These are phyloP conservation scores for Leccinum disarticulatum DNA, from an alignment of 768 basidiomycete genomes.

Conservation along the genomic window DNA sequence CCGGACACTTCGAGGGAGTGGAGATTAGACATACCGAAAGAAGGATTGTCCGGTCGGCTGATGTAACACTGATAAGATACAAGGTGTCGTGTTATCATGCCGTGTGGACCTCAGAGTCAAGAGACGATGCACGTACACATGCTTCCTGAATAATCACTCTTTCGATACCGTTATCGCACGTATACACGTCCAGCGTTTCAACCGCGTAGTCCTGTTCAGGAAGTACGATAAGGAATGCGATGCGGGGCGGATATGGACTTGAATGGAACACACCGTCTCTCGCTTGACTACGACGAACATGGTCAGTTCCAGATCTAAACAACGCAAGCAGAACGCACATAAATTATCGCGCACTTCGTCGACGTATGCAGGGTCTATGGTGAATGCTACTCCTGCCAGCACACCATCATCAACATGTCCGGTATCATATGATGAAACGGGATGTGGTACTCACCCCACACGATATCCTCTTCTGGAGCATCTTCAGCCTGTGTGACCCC, in stretches of 20 bases:
- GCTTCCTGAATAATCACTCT: slow-evolving; percentile 48
- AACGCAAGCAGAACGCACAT: slow-evolving; percentile 44
- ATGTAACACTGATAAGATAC: slow-evolving; percentile 68
- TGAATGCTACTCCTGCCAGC: slow-evolving; percentile 71
- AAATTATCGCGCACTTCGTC: slow-evolving; percentile 78
- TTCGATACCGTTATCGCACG: slow-evolving; percentile 49
- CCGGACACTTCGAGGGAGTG: too few relatives aligned
- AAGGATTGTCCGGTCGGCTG: slow-evolving; percentile 83
- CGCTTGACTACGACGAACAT: slow-evolving; percentile 56
- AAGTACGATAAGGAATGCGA: not conserved
- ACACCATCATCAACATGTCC: not conserved
- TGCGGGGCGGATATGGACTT: not conserved
- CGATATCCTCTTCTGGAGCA: slow-evolving; percentile 27
- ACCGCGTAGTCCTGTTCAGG: slow-evolving; percentile 75
- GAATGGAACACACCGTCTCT: slow-evolving; percentile 59
- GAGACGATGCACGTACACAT: not conserved
- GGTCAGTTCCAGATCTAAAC: not conserved
- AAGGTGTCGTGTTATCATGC: not conserved
- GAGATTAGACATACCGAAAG: slow-evolving; percentile 59
- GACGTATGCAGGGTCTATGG: slow-evolving; percentile 76
- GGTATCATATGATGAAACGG: not conserved
- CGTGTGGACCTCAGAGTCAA: not conserved
- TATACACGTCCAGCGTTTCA: slow-evolving; percentile 74
- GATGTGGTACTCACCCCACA: slow-evolving; percentile 59
- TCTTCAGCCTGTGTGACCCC: slow-evolving; percentile 20